Base-by-base conservation (phyloP, 768 basidiomycete genomes). In the Lyophyllum decastes region DNA sequence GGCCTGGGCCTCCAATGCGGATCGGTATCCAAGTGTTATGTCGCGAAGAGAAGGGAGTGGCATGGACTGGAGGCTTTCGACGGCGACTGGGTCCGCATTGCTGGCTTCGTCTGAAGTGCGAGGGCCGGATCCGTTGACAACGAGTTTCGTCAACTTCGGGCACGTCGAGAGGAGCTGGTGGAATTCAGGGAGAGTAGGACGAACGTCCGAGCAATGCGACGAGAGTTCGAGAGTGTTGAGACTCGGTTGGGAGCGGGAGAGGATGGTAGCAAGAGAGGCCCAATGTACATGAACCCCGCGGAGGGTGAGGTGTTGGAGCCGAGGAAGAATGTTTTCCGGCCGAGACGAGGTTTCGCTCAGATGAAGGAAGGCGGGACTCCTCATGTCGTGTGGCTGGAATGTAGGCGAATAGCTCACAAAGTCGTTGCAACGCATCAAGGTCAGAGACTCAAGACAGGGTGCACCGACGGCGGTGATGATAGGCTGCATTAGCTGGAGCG, bases 381-480 rank as follows among this genome's bases (percentile, higher is more conserved):
- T 75, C 65, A 80, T 68, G 5, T 70, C 59, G 11, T 56, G 55
- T 4, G 83, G 81, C 57, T 73, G 73, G 67, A 86, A 84, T 25
- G 68, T 61, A 17, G 71, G 71, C 5, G 72, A 72, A 63, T 78
- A 79, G 61, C 80, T 76, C 51, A 77, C 73, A 62, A 79, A 83
- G 55, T 84, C 82, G 63, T 85, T 85, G 70, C 83, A 87, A 30
- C 81, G 80, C 78, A 86, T 83, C 19, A 87, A 72, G 25, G 76
- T 76, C 45, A 88, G 68, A 5, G 75, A 78, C 65, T 84, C 79
- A 41, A 85, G 77, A 21, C 64, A 63, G 8, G 77, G 76, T 9
- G 79, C 78, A 40, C 77, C 76, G 26, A 59, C 47, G 16, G 68
- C 63, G 30, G 66, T 61, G 52, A 80, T 65, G 14, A 61, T 52